Evolutionary conservation across 257 asterid species (phyloP), one percentile per base, ranked within the genome.

Genomic region (Linderniella brevidens): DNA sequence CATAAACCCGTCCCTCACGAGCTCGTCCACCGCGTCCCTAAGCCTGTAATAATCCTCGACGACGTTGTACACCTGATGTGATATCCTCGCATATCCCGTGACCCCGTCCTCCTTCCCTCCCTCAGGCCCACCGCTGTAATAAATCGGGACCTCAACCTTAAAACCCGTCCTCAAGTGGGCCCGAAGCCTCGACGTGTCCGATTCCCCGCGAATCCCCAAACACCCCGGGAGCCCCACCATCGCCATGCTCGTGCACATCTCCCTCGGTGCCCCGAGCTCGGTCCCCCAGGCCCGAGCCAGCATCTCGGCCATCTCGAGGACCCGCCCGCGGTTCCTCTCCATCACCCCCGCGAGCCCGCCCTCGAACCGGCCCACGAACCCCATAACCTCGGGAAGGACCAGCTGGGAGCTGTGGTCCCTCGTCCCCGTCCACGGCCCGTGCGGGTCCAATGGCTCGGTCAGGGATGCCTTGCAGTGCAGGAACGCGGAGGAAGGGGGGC

Each of bases 191-290:
- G 64, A 61, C 0, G 75, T 81, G 57, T 86, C 85, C 3, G 60
- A 52, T 46, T 55, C 68, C 25, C 82, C 64, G 35, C 51, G 51
- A 53, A 86, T 64, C 52, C 76, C 90, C 73, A 86, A 69, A 63
- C 79, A 61, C 18, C 54, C 53, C 0, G 96, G 96, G 77, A 86
- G 20, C 20, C 87, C 94, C 41, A 86, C 96, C 96, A 86, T 86
- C 8, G 74, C 94, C 84, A 86, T 63, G 55, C 96, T 82, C n/a
- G 92, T 54, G 61, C 86, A 82, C 93, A 86, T 72, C 60, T 75
- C 85, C 0, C 66, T 76, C 0, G 94, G 85, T 0, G 78, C 64
- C 55, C 96, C 96, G 48, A 86, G 45, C 47, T 61, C 62, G 4
- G 94, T 77, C 42, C 80, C 86, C 96, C 96, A 86, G 4, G 70